Evolutionary conservation across 2,329 filamentous ascomycete species (phyloP), one percentile per base, ranked within the genome.

Genomic region (Calonectria montana): DNA sequence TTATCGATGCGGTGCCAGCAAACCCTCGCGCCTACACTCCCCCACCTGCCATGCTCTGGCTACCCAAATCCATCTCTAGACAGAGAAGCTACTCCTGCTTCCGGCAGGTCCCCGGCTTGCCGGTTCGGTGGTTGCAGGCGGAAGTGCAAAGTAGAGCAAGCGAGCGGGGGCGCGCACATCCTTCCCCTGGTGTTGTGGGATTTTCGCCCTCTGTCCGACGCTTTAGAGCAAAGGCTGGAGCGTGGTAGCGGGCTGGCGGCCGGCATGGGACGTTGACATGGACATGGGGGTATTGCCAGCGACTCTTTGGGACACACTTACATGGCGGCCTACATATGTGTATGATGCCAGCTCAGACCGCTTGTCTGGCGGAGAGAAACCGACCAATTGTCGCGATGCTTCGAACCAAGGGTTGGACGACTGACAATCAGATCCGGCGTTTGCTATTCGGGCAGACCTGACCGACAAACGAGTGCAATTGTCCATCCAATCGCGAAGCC

Each of bases 341-440:
- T 72, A 73, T 76, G 69, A 75, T 76, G 77, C 75, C 77, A 78
- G 67, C 77, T 78, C 77, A 78, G 77, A 78, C 77, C 77, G 77
- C 77, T 70, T 76, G 59, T 78, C 71, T 70, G 53, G 27, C 57
- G 37, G 55, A 39, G 47, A 57, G 37, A 57, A 59, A 16, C 37
- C 47, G 57, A 23, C 69, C 68, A 70, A 70, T 70, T 70, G 63
- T 39, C 27, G 43, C 37, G 35, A 47, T 41, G 50, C 67, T 39
- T 63, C 9, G 23, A 62, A 25, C n/a, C 45, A 25, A 27, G 53
- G 68, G 62, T 68, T 43, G 16, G 48, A 41, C 39, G 47, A 45
- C 55, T 61, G 43, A 61, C 57, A 68, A 41, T 53, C 57, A 45
- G 45, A 43, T 48, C 43, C 43, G 27, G 21, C 45, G 47, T 57